Conservation (phyloP, 345 rosid species). For the Reutealis trisperma region DNA sequence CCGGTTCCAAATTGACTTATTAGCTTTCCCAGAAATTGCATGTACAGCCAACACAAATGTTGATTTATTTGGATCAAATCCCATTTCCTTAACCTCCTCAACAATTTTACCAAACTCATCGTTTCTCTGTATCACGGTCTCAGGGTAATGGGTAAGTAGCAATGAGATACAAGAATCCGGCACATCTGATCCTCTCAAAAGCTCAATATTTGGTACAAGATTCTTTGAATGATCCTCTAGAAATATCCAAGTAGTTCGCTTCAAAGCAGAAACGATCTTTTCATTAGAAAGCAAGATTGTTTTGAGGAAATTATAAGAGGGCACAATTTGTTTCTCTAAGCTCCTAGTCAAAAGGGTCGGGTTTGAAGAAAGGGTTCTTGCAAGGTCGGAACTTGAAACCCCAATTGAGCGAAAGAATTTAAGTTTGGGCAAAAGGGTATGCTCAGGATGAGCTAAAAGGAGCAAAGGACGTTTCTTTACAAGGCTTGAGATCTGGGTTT, state of each 20-base stretch:
- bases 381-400: constrained; percentile 20
- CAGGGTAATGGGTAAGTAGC: constrained; percentile 51
- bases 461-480: constrained; percentile 18
- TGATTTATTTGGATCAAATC: constrained; percentile 45
- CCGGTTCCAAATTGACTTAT: constrained; percentile 41
- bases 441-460: constrained; percentile 13
- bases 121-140: constrained; percentile 43
- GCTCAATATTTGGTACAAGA: constrained; percentile 40
- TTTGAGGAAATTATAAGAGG: constrained; percentile 21
- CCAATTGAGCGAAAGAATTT: constrained; percentile 24
- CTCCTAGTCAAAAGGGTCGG: constrained; percentile 24
- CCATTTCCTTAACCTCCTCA: constrained; percentile 46
- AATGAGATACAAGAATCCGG: constrained; percentile 40
- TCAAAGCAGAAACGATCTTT: constrained; percentile 20
- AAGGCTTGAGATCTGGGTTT: constrained; percentile 20
- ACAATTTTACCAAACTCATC: constrained; percentile 35
- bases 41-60: constrained; percentile 51
- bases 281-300: constrained; percentile 26
- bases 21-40: constrained; percentile 44
- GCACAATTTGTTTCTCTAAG: constrained; percentile 18
- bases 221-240: constrained; percentile 43
- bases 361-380: constrained; percentile 7
- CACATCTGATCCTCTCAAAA: constrained; percentile 36
- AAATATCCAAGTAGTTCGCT: constrained; percentile 45
- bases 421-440: constrained; percentile 22